A percentile compares a stretch with the other conserved stretches of the same genome.
phyloP scores from a whole-genome alignment of 2,329 filamentous ascomycete genomes.

The Beauveria sp. region DNA sequence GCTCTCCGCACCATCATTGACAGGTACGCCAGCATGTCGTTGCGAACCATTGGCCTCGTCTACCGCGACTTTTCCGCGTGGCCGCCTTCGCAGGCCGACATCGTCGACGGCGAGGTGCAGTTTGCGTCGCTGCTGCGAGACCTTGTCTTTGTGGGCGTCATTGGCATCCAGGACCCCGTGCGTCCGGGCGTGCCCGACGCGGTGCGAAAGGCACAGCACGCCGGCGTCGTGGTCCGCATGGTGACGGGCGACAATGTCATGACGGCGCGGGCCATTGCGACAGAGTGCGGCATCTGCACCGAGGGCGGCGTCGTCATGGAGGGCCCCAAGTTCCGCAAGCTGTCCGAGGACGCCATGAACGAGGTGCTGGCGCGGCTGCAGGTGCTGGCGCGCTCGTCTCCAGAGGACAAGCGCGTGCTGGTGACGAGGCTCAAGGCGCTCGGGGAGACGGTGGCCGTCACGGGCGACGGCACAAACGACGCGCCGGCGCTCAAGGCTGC shows the following conservation, averaged over 20 bases:
- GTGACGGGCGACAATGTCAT: conserved; percentile 61
- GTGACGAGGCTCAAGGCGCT: conserved; percentile 54
- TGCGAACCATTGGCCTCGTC: conserved; percentile 68
- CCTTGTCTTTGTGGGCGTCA: conserved; percentile 65
- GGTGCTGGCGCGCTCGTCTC: conserved; percentile 57
- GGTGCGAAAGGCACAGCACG: conserved; percentile 54
- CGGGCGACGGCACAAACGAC: conserved; percentile 57
- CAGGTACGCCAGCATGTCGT: conserved; percentile 54
- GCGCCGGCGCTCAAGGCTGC: conserved; percentile 52
- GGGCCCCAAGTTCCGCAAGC: conserved; percentile 57
- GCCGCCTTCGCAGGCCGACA: conserved; percentile 58
- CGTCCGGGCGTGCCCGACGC: conserved; percentile 57
- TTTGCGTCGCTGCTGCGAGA: conserved; percentile 50
- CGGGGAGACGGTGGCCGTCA: conserved; percentile 51
- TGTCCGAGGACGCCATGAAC: conserved; percentile 52
- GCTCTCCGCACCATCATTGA: conserved; percentile 47
- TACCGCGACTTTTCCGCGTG: conserved; percentile 66
- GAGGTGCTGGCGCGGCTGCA: conserved; percentile 50
- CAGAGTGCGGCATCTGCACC: conserved; percentile 61
- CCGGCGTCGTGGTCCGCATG: conserved; percentile 63
- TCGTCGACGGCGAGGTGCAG: conserved; percentile 51
- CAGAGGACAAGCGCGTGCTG: conserved; percentile 58
- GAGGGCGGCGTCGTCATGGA: conserved; percentile 58
- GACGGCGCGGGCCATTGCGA: conserved; percentile 66
- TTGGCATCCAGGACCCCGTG: conserved; percentile 65